Percentiles rank a stretch among this genome's conserved stretches.
These are phyloP conservation scores for Fusarium verrucosum DNA, from an alignment of 2,329 filamentous ascomycete genomes.

Conservation along the genomic window DNA sequence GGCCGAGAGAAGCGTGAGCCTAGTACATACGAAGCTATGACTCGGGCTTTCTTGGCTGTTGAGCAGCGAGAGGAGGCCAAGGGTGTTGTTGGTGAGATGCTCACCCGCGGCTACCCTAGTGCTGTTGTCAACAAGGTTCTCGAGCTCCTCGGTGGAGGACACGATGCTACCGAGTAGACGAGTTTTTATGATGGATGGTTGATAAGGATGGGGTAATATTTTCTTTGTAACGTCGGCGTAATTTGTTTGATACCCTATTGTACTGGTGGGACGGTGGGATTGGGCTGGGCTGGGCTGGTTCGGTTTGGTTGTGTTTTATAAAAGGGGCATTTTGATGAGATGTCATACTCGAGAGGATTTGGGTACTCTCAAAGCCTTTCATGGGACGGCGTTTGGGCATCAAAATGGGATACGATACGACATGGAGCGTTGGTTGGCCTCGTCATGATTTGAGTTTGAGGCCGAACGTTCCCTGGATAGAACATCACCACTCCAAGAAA, in stretches of 20 bases:
- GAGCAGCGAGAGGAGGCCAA: constrained; percentile 82
- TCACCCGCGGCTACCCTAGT: constrained; percentile 86
- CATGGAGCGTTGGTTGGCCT: constrained; percentile 39
- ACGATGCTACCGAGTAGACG: constrained; percentile 49
- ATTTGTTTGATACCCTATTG: constrained; percentile 48
- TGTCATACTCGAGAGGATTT: constrained; percentile 30
- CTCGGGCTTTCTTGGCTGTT: constrained; percentile 85
- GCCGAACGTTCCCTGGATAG: constrained; percentile 50
- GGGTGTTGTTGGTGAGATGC: constrained; percentile 86
- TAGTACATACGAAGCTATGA: constrained; percentile 99
- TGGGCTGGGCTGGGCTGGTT: not conserved
- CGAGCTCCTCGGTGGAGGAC: constrained; percentile 78
- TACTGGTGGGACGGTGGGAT: constrained; percentile 32
- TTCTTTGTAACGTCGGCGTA: constrained; percentile 41
- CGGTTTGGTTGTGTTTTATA: constrained; percentile 32
- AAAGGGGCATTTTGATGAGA: constrained; percentile 31
- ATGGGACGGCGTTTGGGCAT: constrained; percentile 45
- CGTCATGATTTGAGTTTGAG: constrained; percentile 42
- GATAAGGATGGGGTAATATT: constrained; percentile 34
- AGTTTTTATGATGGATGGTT: constrained; percentile 4
- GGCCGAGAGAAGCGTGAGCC: constrained; percentile 84
- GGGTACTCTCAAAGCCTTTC: constrained; percentile 30
- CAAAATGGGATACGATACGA: constrained; percentile 38
- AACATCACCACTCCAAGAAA: constrained; percentile 61
- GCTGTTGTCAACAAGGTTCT: constrained; percentile 94